Conservation (phyloP, 495 filamentous ascomycete species). For the Coniosporium apollinis region DNA sequence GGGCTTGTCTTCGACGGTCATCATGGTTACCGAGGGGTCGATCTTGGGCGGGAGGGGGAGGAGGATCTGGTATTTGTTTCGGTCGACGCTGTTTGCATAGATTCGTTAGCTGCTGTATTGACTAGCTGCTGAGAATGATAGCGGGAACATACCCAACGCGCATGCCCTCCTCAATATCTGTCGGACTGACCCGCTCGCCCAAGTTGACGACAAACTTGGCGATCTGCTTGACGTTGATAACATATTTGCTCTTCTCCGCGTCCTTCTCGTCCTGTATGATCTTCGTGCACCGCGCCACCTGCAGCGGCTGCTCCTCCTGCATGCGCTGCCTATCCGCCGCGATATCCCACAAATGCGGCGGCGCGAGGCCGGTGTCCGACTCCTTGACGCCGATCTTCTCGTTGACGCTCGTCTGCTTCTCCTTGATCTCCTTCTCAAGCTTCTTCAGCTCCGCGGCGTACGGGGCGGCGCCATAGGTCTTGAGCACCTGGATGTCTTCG, state of each 20-base stretch:
- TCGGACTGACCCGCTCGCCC: slow-evolving; percentile 89
- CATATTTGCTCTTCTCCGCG: slow-evolving; percentile 96
- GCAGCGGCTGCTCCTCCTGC: slow-evolving; percentile 92
- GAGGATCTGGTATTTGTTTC: slow-evolving; percentile 97
- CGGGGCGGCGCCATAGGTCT: slow-evolving; percentile 94
- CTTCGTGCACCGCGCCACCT: slow-evolving; percentile 96
- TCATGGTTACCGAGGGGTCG: slow-evolving; percentile 98
- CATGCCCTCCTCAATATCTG: slow-evolving; percentile 99
- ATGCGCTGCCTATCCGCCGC: slow-evolving; percentile 95
- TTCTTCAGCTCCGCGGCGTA: slow-evolving; percentile 86
- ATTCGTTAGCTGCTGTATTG: not conserved
- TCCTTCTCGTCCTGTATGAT: slow-evolving; percentile 97
- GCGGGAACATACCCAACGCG: slow-evolving; percentile 67
- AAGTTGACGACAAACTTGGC: slow-evolving; percentile 99
- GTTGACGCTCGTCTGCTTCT: slow-evolving; percentile 87
- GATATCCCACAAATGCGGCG: slow-evolving; percentile 97
- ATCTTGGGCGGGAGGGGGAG: slow-evolving; percentile 97
- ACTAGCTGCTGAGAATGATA: no score
- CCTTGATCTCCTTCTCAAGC: slow-evolving; percentile 96
- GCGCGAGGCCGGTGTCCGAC: slow-evolving; percentile 94
- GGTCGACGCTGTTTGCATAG: slow-evolving; percentile 50
- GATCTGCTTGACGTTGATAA: slow-evolving; percentile 99
- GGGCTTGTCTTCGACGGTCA: slow-evolving; percentile 99
- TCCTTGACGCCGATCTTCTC: slow-evolving; percentile 91
- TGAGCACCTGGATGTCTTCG: slow-evolving; percentile 98